Conservation (phyloP, 768 basidiomycete species). For the Candolleomyces aberdarensis region DNA sequence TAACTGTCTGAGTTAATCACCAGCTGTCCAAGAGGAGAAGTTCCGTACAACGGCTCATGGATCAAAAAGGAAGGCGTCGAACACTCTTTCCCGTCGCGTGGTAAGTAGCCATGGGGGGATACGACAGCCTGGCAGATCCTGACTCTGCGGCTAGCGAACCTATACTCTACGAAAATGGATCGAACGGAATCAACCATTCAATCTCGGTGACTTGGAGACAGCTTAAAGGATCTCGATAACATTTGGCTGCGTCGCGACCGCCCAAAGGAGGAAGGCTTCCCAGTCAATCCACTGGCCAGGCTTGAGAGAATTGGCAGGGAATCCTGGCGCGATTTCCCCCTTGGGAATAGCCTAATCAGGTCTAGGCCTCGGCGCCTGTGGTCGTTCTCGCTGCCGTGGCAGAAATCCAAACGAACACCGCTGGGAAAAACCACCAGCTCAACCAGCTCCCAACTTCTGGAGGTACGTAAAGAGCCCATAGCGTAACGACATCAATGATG, state of each 20-base stretch:
- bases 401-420: neutral
- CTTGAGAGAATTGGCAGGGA: neutral
- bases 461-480: neutral
- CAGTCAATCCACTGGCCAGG: neutral
- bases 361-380: neutral
- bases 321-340: neutral
- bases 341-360: neutral
- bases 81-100: neutral
- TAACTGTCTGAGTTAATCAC: slow-evolving; percentile 29
- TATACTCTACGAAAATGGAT: neutral
- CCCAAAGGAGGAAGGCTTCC: neutral
- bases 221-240: neutral
- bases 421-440: neutral
- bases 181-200: neutral
- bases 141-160: neutral
- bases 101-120: slow-evolving; percentile 1
- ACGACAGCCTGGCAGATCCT: neutral
- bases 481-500: too few relatives aligned
- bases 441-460: neutral
- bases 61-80: slow-evolving; percentile 2
- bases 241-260: neutral
- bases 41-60: slow-evolving; percentile 1
- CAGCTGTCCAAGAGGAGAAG: slow-evolving; percentile 1
- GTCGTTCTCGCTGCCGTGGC: neutral
- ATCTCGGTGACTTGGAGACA: slow-evolving; percentile 7